Percentiles rank a stretch among this genome's conserved stretches.
Conservation (phyloP, 2,329 filamentous ascomycete species). For the Ilyonectria destructans region DNA sequence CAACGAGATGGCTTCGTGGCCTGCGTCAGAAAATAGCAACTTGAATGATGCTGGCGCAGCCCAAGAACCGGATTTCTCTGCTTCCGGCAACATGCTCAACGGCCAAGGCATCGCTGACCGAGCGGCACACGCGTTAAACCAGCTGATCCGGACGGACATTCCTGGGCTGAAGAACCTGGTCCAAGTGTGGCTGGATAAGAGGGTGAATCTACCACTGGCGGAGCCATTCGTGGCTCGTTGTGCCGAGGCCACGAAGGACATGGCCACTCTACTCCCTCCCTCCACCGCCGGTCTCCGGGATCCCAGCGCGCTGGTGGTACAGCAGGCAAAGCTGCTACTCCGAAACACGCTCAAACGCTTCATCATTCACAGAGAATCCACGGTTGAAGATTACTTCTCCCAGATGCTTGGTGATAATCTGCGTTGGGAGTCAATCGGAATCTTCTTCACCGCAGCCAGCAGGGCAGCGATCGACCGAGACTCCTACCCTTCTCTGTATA, state of each 20-base stretch:
- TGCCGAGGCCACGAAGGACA: conserved; percentile 8
- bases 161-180: conserved; percentile 1
- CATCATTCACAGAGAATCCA: not conserved
- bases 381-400: conserved; percentile 12
- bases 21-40: conserved; percentile 1
- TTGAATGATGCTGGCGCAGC: conserved; percentile 5
- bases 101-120: conserved; percentile 19
- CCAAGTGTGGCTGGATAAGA: conserved; percentile 15
- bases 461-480: conserved; percentile 17
- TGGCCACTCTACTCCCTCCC: not conserved
- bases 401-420: conserved; percentile 24
- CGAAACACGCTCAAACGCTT: conserved; percentile 14
- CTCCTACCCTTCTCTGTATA: conserved; percentile 15
- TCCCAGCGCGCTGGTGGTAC: not conserved
- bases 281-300: not conserved
- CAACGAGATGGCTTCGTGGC: conserved; percentile 15
- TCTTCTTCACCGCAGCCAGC: conserved; percentile 23
- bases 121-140: conserved; percentile 10
- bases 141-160: conserved; percentile 14
- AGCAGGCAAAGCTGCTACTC: conserved; percentile 13
- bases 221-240: conserved; percentile 26
- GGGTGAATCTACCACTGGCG: conserved; percentile 23
- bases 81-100: conserved; percentile 8
- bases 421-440: conserved; percentile 26
- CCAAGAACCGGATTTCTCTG: conserved; percentile 8